These are phyloP conservation scores for Aureobasidium sp. DNA, from an alignment of 2,329 filamentous ascomycete species.

Conservation along the genomic window DNA sequence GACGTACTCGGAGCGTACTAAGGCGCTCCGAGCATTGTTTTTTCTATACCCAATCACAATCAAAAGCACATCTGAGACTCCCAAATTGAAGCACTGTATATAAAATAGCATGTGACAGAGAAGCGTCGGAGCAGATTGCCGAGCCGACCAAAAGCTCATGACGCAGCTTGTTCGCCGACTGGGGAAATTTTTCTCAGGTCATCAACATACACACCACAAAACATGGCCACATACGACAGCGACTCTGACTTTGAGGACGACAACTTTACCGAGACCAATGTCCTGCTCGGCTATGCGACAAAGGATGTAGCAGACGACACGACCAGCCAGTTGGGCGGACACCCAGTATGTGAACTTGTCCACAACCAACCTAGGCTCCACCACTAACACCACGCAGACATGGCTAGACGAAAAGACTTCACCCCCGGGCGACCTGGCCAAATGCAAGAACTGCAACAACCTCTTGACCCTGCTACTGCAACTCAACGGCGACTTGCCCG, in stretches of 20 bases:
- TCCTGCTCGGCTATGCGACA: slow-evolving; percentile 82
- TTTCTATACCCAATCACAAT: neutral
- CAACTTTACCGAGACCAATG: slow-evolving; percentile 71
- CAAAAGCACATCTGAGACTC: neutral
- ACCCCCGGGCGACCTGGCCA: slow-evolving; percentile 68
- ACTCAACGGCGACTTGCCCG: slow-evolving; percentile 81
- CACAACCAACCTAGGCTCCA: neutral
- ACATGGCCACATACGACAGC: slow-evolving; percentile 61
- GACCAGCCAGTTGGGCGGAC: slow-evolving; percentile 81
- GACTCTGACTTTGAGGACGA: slow-evolving; percentile 70
- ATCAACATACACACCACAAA: neutral
- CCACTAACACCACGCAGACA: slow-evolving; percentile 38
- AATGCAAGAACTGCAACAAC: slow-evolving; percentile 80
- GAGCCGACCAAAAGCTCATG: slow-evolving; percentile 1
- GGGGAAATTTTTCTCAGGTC: slow-evolving; percentile 10
- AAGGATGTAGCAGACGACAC: slow-evolving; percentile 71
- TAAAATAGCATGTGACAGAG: slow-evolving; percentile 5
- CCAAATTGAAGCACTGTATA: neutral
- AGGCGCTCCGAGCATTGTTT: neutral
- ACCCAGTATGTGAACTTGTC: slow-evolving; percentile 56
- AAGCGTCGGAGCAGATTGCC: neutral
- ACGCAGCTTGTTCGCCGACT: neutral
- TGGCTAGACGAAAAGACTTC: slow-evolving; percentile 70
- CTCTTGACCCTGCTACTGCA: slow-evolving; percentile 81
- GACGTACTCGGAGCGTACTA: neutral